These are phyloP conservation scores for Salix udensis DNA, from an alignment of 345 rosid genomes.

Conservation along the genomic window DNA sequence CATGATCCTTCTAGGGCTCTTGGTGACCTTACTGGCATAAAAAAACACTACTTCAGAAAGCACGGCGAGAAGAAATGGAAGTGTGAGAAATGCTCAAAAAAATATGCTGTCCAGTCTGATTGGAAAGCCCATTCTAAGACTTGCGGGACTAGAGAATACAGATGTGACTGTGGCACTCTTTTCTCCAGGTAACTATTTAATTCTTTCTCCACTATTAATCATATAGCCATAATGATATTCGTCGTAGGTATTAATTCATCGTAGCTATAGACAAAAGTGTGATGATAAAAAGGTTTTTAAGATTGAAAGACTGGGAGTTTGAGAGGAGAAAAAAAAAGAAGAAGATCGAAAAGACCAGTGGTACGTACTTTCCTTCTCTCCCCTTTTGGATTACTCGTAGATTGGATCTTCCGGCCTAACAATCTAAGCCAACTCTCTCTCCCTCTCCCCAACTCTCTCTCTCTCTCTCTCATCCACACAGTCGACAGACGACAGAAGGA, in stretches of 20 bases:
- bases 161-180: constrained; percentile 24
- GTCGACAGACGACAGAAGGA: constrained; percentile 10
- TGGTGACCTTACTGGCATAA: constrained; percentile 26
- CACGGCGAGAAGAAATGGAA: constrained; percentile 31
- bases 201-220: neutral
- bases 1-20: constrained; percentile 28
- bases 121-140: constrained; percentile 28
- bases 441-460: too few species aligned
- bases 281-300: neutral
- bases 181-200: constrained; percentile 19
- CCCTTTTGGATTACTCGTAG: neutral
- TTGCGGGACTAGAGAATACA: constrained; percentile 17
- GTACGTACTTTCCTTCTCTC: neutral
- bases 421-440: neutral
- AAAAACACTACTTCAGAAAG: constrained; percentile 22
- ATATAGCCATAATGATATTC: neutral
- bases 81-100: constrained; percentile 22
- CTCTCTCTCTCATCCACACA: neutral
- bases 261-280: constrained; percentile 1
- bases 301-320: constrained; percentile 4
- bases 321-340: too few species aligned
- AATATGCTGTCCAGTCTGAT: constrained; percentile 25
- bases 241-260: neutral
- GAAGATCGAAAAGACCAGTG: neutral
- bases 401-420: neutral